These are phyloP conservation scores for Stephanodiscus minutulus DNA, from an alignment of 108 stramenopile genomes.

Conservation along the genomic window DNA sequence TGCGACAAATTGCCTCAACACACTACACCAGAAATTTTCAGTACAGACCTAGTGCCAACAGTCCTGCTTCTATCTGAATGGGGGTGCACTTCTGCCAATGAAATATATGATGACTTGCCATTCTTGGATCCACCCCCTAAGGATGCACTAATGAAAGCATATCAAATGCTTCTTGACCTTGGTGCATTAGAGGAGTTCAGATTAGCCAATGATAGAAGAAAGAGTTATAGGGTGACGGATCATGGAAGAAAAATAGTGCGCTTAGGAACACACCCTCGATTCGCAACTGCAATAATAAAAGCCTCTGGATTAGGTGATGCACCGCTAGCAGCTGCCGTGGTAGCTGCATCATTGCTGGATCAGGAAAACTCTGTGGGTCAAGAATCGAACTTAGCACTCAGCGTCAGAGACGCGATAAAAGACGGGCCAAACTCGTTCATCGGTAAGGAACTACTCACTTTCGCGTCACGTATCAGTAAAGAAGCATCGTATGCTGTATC, in stretches of 20 bases:
- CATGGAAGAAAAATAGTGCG: conserved; percentile 60
- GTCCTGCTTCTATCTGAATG: conserved; percentile 75
- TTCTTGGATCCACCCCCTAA: conserved; percentile 77
- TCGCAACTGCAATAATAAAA: conserved; percentile 60
- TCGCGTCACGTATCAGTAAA: conserved; percentile 43
- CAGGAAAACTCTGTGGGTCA: conserved; percentile 25
- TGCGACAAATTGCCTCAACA: conserved; percentile 41
- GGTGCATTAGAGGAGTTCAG: conserved; percentile 57
- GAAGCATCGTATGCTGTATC: conserved; percentile 41
- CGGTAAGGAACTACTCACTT: conserved; percentile 35
- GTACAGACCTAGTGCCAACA: conserved; percentile 71
- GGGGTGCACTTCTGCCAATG: conserved; percentile 64
- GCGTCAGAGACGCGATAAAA: conserved; percentile 36
- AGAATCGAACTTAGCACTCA: conserved; percentile 28
- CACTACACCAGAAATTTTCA: conserved; percentile 71
- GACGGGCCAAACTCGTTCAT: conserved; percentile 16
- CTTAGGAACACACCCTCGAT: conserved; percentile 79
- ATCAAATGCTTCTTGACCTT: conserved; percentile 57
- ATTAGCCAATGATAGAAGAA: conserved; percentile 46
- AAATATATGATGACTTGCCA: conserved; percentile 71
- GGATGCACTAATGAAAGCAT: conserved; percentile 55
- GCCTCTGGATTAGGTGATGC: conserved; percentile 19
- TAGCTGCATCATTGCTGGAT: conserved; percentile 51
- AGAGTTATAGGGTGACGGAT: conserved; percentile 52
- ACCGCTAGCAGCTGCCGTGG: conserved; percentile 50